Conservation (phyloP, 208 protist genomes). For the Leishmania aethiopica region DNA sequence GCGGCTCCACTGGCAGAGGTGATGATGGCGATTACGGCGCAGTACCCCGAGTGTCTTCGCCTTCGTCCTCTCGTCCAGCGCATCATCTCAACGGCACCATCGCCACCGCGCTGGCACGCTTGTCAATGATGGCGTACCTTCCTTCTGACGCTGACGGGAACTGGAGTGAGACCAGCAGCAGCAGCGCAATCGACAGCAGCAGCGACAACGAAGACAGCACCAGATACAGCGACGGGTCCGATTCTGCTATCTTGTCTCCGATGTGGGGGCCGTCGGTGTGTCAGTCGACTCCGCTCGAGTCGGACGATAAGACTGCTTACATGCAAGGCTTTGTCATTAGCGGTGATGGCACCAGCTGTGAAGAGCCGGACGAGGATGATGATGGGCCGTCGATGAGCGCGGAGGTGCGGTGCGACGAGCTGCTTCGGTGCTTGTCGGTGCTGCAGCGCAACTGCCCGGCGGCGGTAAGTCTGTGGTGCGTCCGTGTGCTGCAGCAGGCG, state of each 20-base stretch:
- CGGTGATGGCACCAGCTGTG: neutral
- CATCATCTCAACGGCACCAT: slow-evolving; percentile 16
- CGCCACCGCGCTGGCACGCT: slow-evolving; percentile 22
- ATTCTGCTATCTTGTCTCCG: neutral
- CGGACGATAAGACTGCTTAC: neutral
- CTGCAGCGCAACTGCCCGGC: slow-evolving; percentile 24
- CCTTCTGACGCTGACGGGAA: slow-evolving; percentile 14
- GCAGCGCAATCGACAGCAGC: neutral
- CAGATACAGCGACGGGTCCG: neutral
- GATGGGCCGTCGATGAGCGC: slow-evolving; percentile 1
- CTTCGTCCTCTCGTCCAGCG: neutral
- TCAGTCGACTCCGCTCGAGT: neutral
- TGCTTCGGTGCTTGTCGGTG: slow-evolving; percentile 22
- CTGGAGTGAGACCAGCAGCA: neutral
- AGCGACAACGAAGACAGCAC: neutral
- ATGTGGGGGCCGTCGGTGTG: neutral
- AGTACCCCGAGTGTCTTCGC: too few relatives aligned
- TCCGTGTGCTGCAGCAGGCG: slow-evolving; percentile 30
- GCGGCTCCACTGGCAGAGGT: neutral
- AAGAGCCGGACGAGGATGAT: neutral
- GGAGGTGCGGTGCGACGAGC: slow-evolving; percentile 27
- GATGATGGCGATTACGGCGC: neutral
- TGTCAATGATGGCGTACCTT: slow-evolving; percentile 12
- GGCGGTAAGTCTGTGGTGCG: slow-evolving; percentile 29
- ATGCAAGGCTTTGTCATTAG: neutral